phyloP scores from a whole-genome alignment of 495 filamentous ascomycete species.

The Penicillium crystallinum region DNA sequence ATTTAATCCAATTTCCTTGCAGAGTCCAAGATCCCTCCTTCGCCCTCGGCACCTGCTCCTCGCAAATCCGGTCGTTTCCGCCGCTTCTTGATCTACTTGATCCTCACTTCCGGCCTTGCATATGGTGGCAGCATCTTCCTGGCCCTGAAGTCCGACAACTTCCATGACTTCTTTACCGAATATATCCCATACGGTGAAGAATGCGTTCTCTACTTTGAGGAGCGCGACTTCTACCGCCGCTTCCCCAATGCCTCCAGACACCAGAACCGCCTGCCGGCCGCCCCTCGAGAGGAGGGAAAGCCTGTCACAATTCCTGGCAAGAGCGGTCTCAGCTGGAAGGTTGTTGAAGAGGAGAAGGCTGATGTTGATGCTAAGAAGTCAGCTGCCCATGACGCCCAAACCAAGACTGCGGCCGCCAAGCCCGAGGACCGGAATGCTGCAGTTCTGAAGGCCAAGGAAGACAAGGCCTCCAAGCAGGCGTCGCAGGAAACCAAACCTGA shows the following conservation, averaged over 20 bases:
- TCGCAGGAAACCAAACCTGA: conserved; percentile 28
- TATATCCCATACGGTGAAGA: conserved; percentile 95
- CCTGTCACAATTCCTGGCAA: conserved; percentile 79
- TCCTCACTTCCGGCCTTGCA: conserved; percentile 65
- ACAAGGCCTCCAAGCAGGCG: conserved; percentile 28
- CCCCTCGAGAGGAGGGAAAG: conserved; percentile 53
- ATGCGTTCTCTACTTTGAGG: conserved; percentile 93
- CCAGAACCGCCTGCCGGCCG: conserved; percentile 40
- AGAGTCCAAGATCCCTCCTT: conserved; percentile 25
- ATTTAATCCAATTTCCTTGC: conserved; percentile 11
- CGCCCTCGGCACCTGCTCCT: conserved; percentile 43
- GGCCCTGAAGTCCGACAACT: conserved; percentile 89
- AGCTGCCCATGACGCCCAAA: conserved; percentile 32
- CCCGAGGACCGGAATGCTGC: conserved; percentile 32
- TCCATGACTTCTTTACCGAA: conserved; percentile 99
- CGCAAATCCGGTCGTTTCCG: conserved; percentile 74
- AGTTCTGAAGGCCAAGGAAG: conserved; percentile 41
- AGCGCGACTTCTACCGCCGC: conserved; percentile 85
- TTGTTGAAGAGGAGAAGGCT: conserved; percentile 52
- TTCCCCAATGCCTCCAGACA: conserved; percentile 69
- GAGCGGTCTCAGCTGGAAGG: conserved; percentile 79
- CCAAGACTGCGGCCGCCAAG: conserved; percentile 30
- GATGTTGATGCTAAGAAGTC: conserved; percentile 43
- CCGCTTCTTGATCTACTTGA: conserved; percentile 64
- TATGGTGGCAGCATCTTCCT: conserved; percentile 89